These are phyloP conservation scores for Venturia effusa DNA, from an alignment of 2,329 filamentous ascomycete genomes.

Conservation along the genomic window DNA sequence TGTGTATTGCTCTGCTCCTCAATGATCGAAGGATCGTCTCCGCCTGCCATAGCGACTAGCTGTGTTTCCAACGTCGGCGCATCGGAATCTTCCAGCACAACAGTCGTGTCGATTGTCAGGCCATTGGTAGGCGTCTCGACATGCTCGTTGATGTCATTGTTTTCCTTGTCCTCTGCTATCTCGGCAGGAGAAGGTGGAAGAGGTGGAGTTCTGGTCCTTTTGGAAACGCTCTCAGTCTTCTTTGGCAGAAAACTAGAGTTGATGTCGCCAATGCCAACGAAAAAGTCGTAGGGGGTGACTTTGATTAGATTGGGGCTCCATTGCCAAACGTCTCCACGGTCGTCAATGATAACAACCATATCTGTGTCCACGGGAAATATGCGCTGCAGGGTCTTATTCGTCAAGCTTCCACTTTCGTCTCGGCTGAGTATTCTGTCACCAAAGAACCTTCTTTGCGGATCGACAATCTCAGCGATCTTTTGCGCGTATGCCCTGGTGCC, in stretches of 20 bases:
- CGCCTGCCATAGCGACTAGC: slow-evolving; percentile 63
- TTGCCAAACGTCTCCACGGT: slow-evolving; percentile 91
- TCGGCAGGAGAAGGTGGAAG: slow-evolving; percentile 5
- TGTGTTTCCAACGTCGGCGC: slow-evolving; percentile 50
- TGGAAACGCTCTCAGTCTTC: slow-evolving; percentile 29
- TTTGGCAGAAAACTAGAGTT: slow-evolving; percentile 96
- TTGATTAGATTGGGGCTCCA: slow-evolving; percentile 92
- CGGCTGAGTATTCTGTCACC: slow-evolving; percentile 91
- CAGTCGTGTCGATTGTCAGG: slow-evolving; percentile 1
- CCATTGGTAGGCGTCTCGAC: slow-evolving; percentile 15
- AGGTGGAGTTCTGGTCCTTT: background rate
- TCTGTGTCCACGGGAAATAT: slow-evolving; percentile 94
- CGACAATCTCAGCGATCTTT: slow-evolving; percentile 84
- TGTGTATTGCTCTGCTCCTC: slow-evolving; percentile 75
- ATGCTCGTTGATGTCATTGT: slow-evolving; percentile 11
- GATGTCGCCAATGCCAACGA: slow-evolving; percentile 95
- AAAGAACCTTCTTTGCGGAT: slow-evolving; percentile 81
- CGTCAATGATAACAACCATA: slow-evolving; percentile 99
- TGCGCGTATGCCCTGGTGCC: slow-evolving; percentile 93
- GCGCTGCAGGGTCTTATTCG: slow-evolving; percentile 78
- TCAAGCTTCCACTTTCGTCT: slow-evolving; percentile 91
- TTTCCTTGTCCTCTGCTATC: slow-evolving; percentile 13
- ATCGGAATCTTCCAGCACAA: background rate
- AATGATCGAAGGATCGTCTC: slow-evolving; percentile 55
- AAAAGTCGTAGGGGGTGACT: slow-evolving; percentile 93